phyloP scores from a whole-genome alignment of 129 eudicot species.

The Flaveria ramosissima region DNA sequence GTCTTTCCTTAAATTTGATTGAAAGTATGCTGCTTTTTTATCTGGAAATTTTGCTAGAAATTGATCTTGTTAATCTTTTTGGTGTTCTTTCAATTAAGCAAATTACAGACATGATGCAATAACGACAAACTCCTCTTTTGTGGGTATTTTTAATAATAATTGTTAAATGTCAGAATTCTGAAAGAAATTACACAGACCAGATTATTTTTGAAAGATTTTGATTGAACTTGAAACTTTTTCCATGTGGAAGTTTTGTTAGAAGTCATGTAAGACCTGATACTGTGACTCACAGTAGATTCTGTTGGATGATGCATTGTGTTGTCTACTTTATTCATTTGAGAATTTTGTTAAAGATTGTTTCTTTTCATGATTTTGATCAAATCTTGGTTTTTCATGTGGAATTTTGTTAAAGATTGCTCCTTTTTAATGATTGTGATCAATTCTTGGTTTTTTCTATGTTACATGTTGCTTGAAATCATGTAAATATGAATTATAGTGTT shows the following conservation, averaged over 20 bases:
- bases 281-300: background rate
- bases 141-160: background rate
- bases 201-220: background rate
- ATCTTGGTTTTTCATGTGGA: background rate
- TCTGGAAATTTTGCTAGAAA: background rate
- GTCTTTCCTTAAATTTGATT: conserved; percentile 8
- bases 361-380: background rate
- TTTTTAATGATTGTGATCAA: background rate
- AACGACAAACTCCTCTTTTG: background rate
- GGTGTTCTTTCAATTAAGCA: background rate
- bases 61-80: background rate
- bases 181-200: background rate
- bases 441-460: background rate
- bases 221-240: background rate
- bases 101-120: background rate
- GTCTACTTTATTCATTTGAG: background rate
- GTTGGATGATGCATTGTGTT: background rate
- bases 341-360: background rate
- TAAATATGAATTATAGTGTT: background rate
- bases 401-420: background rate
- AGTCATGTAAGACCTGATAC: conserved; percentile 9
- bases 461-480: background rate
- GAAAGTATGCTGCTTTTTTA: background rate
- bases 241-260: conserved; percentile 2
- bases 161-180: background rate